These are phyloP conservation scores for Hordeum pubiflorum DNA, from an alignment of 202 grass and related monocot species.

Conservation along the genomic window DNA sequence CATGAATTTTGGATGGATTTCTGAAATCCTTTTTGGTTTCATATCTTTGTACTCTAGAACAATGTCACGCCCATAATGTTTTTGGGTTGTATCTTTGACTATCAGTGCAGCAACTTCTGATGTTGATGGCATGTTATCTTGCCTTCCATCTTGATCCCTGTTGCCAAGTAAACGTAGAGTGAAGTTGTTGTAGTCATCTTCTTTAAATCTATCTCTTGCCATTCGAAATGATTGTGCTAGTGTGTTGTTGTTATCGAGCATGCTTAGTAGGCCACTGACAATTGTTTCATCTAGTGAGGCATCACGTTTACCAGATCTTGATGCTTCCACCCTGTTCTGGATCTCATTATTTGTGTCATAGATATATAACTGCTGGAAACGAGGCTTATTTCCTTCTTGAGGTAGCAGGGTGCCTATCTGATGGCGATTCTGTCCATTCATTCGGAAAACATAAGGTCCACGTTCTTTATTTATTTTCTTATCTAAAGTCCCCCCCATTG, in stretches of 20 bases:
- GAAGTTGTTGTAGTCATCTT: background rate
- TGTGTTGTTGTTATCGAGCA: slow-evolving; percentile 18
- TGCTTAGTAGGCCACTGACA: background rate
- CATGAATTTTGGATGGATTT: slow-evolving; percentile 36
- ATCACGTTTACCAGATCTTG: background rate
- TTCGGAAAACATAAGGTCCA: slow-evolving; percentile 31
- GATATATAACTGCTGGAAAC: slow-evolving; percentile 25
- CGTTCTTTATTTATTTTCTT: slow-evolving; percentile 16
- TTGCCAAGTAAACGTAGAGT: background rate
- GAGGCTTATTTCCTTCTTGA: slow-evolving; percentile 5
- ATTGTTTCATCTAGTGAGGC: slow-evolving; percentile 14
- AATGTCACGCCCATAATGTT: background rate
- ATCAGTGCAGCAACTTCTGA: slow-evolving; percentile 20
- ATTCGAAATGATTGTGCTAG: slow-evolving; percentile 30
- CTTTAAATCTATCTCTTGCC: slow-evolving; percentile 29
- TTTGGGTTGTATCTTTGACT: slow-evolving; percentile 2
- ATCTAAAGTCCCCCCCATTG: slow-evolving; percentile 17
- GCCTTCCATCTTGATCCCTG: background rate
- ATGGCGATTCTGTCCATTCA: slow-evolving; percentile 27
- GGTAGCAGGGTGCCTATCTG: slow-evolving; percentile 17
- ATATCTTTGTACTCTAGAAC: slow-evolving; percentile 22
- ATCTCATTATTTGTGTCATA: slow-evolving; percentile 30
- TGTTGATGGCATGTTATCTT: slow-evolving; percentile 10
- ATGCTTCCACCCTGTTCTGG: slow-evolving; percentile 8
- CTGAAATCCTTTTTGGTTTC: slow-evolving; percentile 22